Evolutionary conservation across 805 yeast genomes (phyloP).

Genomic region (Kuraishia floccosa): DNA sequence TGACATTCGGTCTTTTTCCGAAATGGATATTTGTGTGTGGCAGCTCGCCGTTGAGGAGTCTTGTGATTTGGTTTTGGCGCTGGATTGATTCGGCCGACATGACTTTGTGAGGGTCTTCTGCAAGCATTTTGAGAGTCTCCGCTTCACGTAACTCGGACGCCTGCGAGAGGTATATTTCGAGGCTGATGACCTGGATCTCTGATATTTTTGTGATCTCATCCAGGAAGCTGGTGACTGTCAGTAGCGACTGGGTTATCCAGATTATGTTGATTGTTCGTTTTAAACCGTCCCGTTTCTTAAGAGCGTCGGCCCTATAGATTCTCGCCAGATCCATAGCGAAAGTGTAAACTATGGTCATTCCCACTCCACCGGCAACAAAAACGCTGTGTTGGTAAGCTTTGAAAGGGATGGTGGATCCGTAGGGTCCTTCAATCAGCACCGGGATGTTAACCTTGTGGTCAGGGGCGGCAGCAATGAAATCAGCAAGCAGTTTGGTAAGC

Average conservation of each 20-base stretch:
- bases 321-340: constrained; percentile 28
- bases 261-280: no score
- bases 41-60: not conserved
- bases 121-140: not conserved
- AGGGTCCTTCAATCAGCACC: constrained; percentile 50
- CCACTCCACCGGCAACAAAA: constrained; percentile 55
- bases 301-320: constrained; percentile 15
- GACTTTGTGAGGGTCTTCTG: not conserved
- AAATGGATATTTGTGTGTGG: not conserved
- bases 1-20: not conserved
- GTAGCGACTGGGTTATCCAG: not conserved
- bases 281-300: no score
- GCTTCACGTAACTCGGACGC: not conserved
- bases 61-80: not conserved
- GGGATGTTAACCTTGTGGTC: constrained; percentile 23
- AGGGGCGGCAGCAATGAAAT: constrained; percentile 4
- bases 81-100: not conserved
- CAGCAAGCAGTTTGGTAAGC: not conserved
- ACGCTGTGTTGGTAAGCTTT: constrained; percentile 33
- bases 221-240: not conserved
- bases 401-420: constrained; percentile 38
- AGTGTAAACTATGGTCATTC: constrained; percentile 45
- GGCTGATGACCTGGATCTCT: not conserved
- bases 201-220: not conserved
- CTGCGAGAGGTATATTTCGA: no score